Base-by-base conservation (phyloP, 345 rosid genomes). In the Sisymbrium altissimum region DNA sequence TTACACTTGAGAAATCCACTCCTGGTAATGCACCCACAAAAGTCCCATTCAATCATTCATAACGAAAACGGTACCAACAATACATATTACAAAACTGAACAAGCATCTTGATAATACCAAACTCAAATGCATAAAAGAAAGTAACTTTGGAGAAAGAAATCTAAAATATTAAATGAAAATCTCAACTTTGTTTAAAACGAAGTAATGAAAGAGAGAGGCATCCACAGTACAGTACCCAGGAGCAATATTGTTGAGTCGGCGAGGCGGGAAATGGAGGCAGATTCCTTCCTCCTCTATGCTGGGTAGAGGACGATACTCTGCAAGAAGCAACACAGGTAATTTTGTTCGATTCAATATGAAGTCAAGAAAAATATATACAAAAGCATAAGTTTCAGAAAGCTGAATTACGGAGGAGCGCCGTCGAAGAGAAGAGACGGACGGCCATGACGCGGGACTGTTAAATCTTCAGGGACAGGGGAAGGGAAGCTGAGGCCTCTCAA, bases 371-470 rank as follows among this genome's bases (percentile, higher is more conserved):
- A n/a, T n/a, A n/a, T n/a, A n/a, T n/a, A n/a, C n/a, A n/a, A n/a
- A n/a, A n/a, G n/a, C n/a, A n/a, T n/a, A n/a, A n/a, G n/a, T n/a
- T n/a, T n/a, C n/a, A n/a, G n/a, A n/a, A n/a, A n/a, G n/a, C n/a
- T n/a, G n/a, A n/a, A 73, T 77, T 85, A 88, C 96, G 71, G 23
- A 79, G 75, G 49, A 84, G 58, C 75, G 84, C 59, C 44, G 85
- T 33, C 59, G 89, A 81, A 71, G 85, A 83, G 80, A 81, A 77
- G 91, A 86, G 45, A 46, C 52, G 67, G 49, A 79, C 85, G 76
- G 89, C 91, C 82, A 87, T 72, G 80, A 86, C 78, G 25, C 78
- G 25, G 35, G 89, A 79, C 32, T 85, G 84, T 82, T 83, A 67
- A 27, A 72, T 85, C 85, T 76, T 83, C 86, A 52, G 56, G 61